Base-by-base conservation (phyloP, 768 basidiomycete genomes). In the Dendrothele bispora region DNA sequence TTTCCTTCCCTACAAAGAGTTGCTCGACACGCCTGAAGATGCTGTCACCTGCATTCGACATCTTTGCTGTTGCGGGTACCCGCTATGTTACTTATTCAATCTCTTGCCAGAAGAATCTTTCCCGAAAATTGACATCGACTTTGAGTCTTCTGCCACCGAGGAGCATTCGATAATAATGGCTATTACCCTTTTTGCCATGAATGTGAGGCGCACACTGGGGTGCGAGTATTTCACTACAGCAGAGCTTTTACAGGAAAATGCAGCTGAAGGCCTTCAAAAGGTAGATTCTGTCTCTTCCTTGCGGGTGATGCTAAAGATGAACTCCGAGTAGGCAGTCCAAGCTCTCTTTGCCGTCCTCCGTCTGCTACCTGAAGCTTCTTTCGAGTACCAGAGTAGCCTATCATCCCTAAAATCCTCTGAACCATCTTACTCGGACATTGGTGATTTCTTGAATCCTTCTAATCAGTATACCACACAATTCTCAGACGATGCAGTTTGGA, bases 1-100 rank as follows among this genome's bases (percentile, higher is more conserved):
- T 81, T 0, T 68, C 88, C 32, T 67, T 43, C 26, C 22, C 12
- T n/a, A n/a, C n/a, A n/a, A n/a, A n/a, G n/a, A n/a, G n/a, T n/a
- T n/a, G n/a, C n/a, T n/a, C n/a, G n/a, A 11, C 8, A 20, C 38
- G 8, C 14, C 38, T 12, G 7, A 32, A 11, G 37, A 50, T 27
- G 43, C 49, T 27, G 43, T 50, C 4, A 36, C 26, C 10, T 37
- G 34, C 21, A 42, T 50, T 26, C 42, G 28, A 14, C 3, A 32
- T 11, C 18, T 50, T 14, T 39, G 38, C 25, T n/a, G 14, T 14
- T 34, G 18, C 18, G 49, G 49, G 14, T 22, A 37, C 10, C 49
- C 49, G 15, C 43, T 50, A 12, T 50, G 49, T 11, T 24, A 44
- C 29, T 22, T 50, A 15, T 50, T 44, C 27, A 50, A 50, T 27